Evolutionary conservation across 2,329 filamentous ascomycete genomes (phyloP).

Genomic region (Fusarium praegraminearum): DNA sequence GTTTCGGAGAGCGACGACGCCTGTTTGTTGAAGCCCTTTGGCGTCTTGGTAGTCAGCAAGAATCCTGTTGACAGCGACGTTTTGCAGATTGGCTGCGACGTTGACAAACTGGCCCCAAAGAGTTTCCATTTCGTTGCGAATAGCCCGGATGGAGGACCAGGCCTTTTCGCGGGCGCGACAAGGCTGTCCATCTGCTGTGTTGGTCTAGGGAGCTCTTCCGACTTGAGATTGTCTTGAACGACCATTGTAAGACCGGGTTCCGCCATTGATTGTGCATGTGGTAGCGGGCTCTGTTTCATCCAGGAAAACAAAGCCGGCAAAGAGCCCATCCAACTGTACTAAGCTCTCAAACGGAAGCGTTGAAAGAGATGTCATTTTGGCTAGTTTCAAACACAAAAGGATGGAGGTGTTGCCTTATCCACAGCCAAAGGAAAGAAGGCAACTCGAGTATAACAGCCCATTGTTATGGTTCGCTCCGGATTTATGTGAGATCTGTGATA

Average conservation of each 20-base stretch:
- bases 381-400: no score
- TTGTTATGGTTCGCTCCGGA: background rate
- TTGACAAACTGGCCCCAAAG: slow-evolving; percentile 21
- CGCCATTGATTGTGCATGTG: fast-evolving
- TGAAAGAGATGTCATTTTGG: no score
- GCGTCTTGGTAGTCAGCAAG: slow-evolving; percentile 10
- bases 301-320: slow-evolving; percentile 24
- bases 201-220: no score
- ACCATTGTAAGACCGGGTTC: fast-evolving
- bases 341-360: background rate
- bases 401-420: background rate
- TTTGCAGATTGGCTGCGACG: background rate
- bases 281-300: slow-evolving; percentile 3
- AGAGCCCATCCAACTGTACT: slow-evolving; percentile 29
- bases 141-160: slow-evolving; percentile 17
- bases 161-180: background rate
- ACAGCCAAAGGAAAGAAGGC: background rate
- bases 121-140: slow-evolving; percentile 11
- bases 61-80: slow-evolving; percentile 9
- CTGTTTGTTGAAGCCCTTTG: slow-evolving; percentile 26
- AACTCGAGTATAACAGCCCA: background rate
- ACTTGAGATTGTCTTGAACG: slow-evolving; percentile 2
- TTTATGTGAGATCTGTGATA: background rate
- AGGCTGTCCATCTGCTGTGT: no score
- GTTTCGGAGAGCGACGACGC: slow-evolving; percentile 36